Base-by-base conservation (phyloP, 306 rosid genomes). In the Arachis hypogaea region DNA sequence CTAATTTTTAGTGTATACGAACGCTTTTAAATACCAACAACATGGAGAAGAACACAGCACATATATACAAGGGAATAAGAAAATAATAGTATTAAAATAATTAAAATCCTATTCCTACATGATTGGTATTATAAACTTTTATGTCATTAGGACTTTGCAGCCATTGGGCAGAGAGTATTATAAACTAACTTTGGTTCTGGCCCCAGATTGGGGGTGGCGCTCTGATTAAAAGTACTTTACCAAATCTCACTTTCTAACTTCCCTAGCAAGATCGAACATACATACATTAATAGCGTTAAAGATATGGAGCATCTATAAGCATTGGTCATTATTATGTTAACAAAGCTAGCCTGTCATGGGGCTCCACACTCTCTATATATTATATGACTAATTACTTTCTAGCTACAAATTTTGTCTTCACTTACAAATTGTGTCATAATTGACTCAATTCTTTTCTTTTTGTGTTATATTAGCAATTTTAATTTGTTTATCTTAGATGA, bases 401-500 rank as follows among this genome's bases (percentile, higher is more conserved):
- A 33, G 38, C 38, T 50, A 10, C 52, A 41, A 82, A 64, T 66
- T 77, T 85, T 85, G 87, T 84, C 89, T 84, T 80, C 79, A 73
- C 73, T 74, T 33, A 58, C 61, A 80, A 81, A 55, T 75, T 79
- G 55, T 65, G 83, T 44, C 50, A 33, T 33, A 54, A 45, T 41
- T 70, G 43, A 75, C 66, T 78, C 62, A 40, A 50, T 43, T 70
- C 46, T 69, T 69, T 68, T 69, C 36, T 50, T 40, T 59, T 40
- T 59, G 47, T 59, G 29, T 49, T 62, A 18, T 73, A 59, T 44
- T 45, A 61, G 16, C 62, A 45, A 38, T 33, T 11, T 55, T 10
- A 14, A 10, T 33, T 63, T 56, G 11, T 68, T 59, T 65, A 9
- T 49, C 66, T 61, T n/a, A 6, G 6, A 57, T 12, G 11, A 66